Evolutionary conservation across 208 protist genomes (phyloP).

Genomic region (Blechomonas ayalai): DNA sequence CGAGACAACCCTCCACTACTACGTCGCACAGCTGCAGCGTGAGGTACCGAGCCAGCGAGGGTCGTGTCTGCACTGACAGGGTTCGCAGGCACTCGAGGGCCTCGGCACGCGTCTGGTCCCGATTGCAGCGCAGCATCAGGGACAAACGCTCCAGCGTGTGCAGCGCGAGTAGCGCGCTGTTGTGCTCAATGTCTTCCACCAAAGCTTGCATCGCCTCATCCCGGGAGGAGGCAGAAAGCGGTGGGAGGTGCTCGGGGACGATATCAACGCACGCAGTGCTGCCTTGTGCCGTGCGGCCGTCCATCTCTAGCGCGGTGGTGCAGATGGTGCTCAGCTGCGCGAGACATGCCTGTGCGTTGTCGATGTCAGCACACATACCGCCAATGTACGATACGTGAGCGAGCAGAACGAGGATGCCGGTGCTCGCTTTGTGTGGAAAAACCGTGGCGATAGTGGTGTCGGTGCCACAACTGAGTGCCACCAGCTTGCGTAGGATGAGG

Average conservation of each 20-base stretch:
- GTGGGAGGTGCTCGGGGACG: neutral
- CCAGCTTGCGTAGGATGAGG: constrained; percentile 66
- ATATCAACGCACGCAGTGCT: no score
- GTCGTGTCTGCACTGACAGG: constrained; percentile 56
- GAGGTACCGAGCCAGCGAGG: constrained; percentile 26
- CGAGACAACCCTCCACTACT: constrained; percentile 49
- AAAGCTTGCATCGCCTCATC: constrained; percentile 20
- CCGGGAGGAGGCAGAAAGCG: neutral
- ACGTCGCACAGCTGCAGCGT: constrained; percentile 43
- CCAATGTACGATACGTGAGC: constrained; percentile 66
- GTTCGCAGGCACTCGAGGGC: constrained; percentile 53
- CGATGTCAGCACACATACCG: constrained; percentile 63
- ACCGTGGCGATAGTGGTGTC: constrained; percentile 8
- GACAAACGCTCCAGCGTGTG: constrained; percentile 49
- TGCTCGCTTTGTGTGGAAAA: constrained; percentile 24
- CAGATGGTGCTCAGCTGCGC: constrained; percentile 67
- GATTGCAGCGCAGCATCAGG: constrained; percentile 49
- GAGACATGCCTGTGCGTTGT: constrained; percentile 68
- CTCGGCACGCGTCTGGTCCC: constrained; percentile 61
- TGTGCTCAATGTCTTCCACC: constrained; percentile 13
- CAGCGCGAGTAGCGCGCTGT: constrained; percentile 20
- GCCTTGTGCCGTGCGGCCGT: no score
- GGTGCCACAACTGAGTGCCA: constrained; percentile 38
- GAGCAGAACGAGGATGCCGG: constrained; percentile 46
- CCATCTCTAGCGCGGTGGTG: constrained; percentile 28